Conservation (phyloP, 2,329 filamentous ascomycete species). For the Stagonosporopsis vannaccii region DNA sequence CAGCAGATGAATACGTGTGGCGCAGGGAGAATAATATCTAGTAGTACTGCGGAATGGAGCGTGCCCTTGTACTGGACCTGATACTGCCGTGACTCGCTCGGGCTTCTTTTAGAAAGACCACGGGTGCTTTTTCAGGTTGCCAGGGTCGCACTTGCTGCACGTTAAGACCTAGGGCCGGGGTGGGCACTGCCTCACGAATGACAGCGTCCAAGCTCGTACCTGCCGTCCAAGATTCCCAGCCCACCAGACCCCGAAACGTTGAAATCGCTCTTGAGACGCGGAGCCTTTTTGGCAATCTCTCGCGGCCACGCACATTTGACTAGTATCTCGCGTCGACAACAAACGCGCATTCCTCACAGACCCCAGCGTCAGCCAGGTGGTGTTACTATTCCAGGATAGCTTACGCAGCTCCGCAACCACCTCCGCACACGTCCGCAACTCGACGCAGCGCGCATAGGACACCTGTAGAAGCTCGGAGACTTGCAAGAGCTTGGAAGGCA, state of each 20-base stretch:
- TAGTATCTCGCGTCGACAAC: conserved; percentile 4
- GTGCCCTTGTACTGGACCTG: background rate
- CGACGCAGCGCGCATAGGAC: conserved; percentile 8
- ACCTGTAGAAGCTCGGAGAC: background rate
- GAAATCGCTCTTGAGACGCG: conserved; percentile 14
- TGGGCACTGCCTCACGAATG: conserved; percentile 27
- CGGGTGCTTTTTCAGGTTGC: conserved; percentile 2
- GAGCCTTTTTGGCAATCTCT: conserved; percentile 6
- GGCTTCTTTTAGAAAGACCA: background rate
- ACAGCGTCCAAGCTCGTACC: conserved; percentile 20
- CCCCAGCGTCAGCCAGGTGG: conserved; percentile 11
- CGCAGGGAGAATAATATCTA: background rate
- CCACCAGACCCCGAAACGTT: conserved; percentile 19
- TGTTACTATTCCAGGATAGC: conserved; percentile 23
- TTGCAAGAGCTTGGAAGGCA: conserved; percentile 37
- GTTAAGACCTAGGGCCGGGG: conserved; percentile 8
- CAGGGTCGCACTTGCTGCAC: conserved; percentile 17
- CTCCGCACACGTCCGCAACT: conserved; percentile 18
- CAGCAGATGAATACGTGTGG: background rate
- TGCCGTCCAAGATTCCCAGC: conserved; percentile 17
- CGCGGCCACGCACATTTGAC: background rate
- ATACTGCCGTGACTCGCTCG: conserved; percentile 1
- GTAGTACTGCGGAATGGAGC: background rate
- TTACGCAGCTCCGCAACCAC: conserved; percentile 30
- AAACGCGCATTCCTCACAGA: conserved; percentile 16